Base-by-base conservation (phyloP, 2,329 filamentous ascomycete species). In the Curvularia hawaiiensis region DNA sequence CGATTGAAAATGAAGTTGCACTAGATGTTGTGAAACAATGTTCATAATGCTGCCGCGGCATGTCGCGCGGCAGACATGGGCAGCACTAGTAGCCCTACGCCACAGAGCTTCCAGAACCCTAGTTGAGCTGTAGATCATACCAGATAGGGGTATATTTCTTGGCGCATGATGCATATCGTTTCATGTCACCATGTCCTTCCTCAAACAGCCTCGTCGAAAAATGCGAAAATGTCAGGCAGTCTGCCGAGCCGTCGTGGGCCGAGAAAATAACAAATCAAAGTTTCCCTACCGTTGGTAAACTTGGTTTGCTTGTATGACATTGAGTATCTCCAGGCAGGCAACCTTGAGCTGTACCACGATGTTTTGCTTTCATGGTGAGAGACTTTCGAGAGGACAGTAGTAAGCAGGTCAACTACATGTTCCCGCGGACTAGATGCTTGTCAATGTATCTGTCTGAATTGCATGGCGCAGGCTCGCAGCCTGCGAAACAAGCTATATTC, bases 31-130 rank as follows among this genome's bases (percentile, higher is more conserved):
- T 57, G 54, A 54, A 50, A 57, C 54, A 31, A 48, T 18, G 43
- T 24, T 49, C 45, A 48, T 40, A 24, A 24, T 18, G 28, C 20
- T 53, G 44, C 54, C 54, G 54, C 54, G 54, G 54, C 45, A 33
- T 31, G 50, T 57, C 41, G 50, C 54, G 45, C 24, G 35, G 38
- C 46, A 24, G 30, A 53, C 54, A 56, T 44, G 46, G 54, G 49
- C 35, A 48, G 35, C 5, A 44, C 46, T 41, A 40, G 22, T 46
- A 45, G 54, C 39, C 50, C 45, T 57, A 57, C 45, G 50, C 24
- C 16, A 46, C 41, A 26, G 26, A 8, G 2, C 16, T 10, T 39
- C 40, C 1, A 5, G 24, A 45, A 4, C 26, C 11, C 28, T 20
- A n/a, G 3, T 16, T 22, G 35, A 7, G 9, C 16, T 38, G 31